These are phyloP conservation scores for Ascocoryne sarcoides DNA, from an alignment of 2,329 filamentous ascomycete genomes.

Conservation along the genomic window DNA sequence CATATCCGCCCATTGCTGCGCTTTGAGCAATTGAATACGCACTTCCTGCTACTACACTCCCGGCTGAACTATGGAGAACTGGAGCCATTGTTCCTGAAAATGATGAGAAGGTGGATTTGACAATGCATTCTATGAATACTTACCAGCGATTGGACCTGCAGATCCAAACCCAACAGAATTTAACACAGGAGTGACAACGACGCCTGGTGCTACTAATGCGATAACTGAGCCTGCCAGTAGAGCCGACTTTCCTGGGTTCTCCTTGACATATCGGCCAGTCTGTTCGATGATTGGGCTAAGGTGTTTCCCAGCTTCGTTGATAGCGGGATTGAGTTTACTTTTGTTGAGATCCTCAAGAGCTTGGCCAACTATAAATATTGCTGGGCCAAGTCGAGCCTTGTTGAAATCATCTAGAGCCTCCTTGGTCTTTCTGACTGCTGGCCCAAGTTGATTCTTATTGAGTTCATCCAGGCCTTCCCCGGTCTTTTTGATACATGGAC, in stretches of 20 bases:
- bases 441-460: not conserved
- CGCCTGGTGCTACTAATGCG: no score
- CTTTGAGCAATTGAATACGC: conserved; percentile 6
- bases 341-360: conserved; percentile 1
- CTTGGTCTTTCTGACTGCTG: not conserved
- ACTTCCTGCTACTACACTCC: conserved; percentile 7
- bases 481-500: no score
- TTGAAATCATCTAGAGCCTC: not conserved
- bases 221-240: no score
- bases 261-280: no score
- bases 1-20: conserved; percentile 8
- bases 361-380: not conserved
- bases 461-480: not conserved
- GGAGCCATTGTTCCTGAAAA: conserved; percentile 7
- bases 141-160: conserved; percentile 10
- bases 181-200: no score
- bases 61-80: conserved; percentile 6
- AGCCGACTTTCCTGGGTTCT: no score
- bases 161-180: conserved; percentile 11
- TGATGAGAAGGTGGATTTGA: conserved; percentile 5
- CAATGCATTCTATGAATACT: conserved; percentile 5
- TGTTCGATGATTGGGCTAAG: not conserved
- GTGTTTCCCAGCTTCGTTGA: not conserved
- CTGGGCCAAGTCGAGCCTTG: not conserved
- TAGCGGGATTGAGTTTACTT: not conserved